phyloP scores from a whole-genome alignment of 495 filamentous ascomycete species.

The Hypoxylon crocopeplum region DNA sequence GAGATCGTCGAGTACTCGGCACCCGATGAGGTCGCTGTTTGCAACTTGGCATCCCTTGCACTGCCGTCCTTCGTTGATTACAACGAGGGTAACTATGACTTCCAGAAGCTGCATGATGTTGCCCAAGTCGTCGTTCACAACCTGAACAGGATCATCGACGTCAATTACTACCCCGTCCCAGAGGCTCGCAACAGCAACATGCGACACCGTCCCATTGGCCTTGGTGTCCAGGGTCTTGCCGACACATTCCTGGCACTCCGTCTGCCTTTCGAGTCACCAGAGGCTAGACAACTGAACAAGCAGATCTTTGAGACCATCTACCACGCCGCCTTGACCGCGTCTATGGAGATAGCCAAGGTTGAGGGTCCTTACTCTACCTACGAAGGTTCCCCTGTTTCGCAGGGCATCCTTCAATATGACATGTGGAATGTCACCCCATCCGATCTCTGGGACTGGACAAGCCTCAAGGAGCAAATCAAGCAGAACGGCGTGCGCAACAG shows the following conservation, averaged over 20 bases:
- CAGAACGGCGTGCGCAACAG: constrained; percentile 93
- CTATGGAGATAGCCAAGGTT: constrained; percentile 81
- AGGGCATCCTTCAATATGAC: constrained; percentile 97
- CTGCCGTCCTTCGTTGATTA: constrained; percentile 90
- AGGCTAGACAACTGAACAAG: constrained; percentile 91
- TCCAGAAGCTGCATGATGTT: constrained; percentile 93
- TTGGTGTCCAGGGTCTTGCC: constrained; percentile 98
- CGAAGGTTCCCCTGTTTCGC: constrained; percentile 89
- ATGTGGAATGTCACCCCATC: constrained; percentile 97
- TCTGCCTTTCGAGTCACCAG: constrained; percentile 93
- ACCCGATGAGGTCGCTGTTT: constrained; percentile 97
- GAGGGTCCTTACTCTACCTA: constrained; percentile 88
- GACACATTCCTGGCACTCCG: constrained; percentile 98
- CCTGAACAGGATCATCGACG: constrained; percentile 95
- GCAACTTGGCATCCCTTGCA: constrained; percentile 94
- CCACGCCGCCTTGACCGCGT: constrained; percentile 90
- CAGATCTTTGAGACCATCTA: constrained; percentile 99
- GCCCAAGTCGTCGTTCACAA: constrained; percentile 88
- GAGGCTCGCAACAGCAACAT: constrained; percentile 96
- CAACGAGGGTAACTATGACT: constrained; percentile 82
- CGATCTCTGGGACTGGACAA: constrained; percentile 94
- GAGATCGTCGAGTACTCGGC: constrained; percentile 98
- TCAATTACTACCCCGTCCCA: constrained; percentile 94
- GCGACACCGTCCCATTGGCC: constrained; percentile 90
- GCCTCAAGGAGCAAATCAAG: constrained; percentile 87